Evolutionary conservation across 2,329 filamentous ascomycete species (phyloP), one percentile per base, ranked within the genome.

Genomic region (Aciculosporium take): DNA sequence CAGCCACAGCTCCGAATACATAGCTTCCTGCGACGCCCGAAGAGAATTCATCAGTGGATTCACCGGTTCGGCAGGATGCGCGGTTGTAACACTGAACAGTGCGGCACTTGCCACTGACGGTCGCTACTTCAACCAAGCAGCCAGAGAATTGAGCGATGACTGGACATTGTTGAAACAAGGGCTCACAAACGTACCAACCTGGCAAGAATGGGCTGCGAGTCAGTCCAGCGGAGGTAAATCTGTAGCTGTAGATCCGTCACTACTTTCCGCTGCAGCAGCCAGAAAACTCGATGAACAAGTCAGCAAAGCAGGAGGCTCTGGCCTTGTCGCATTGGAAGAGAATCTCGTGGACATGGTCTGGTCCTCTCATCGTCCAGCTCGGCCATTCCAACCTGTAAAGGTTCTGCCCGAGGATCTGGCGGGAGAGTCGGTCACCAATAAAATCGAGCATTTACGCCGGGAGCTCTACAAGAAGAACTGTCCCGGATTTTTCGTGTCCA

Each of bases 1-100:
- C 60, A 89, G 85, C 57, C 91, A 98, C 60, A 85, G 89, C 51
- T 96, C 89, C 51, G 91, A 98, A 66, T 98, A 98, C 63, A 95
- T 95, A 60, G 91, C 91, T 39, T 79, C 81, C n/a, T 94, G 86
- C 59, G 91, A 98, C 67, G 88, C 75, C 46, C 79, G 91, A 51
- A 80, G 91, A 68, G 85, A 81, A 57, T 95, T 81, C 56, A 94
- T 98, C 52, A 88, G 79, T 46, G 89, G 91, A 21, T 98, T 98
- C 62, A 86, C 85, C 44, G 91, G 91, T 42, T 98, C 91, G 8
- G 89, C 91, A 33, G 91, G 91, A 44, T 94, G 85, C 48, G 91
- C 88, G 30, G 81, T 98, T 39, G 72, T 98, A 43, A 91, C 88
- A 2, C 73, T 76, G 38, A 80, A 86, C 39, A 88, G 88, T 61